Evolutionary conservation across 108 stramenopile species (phyloP).

Genomic region (Skeletonema menzelii): DNA sequence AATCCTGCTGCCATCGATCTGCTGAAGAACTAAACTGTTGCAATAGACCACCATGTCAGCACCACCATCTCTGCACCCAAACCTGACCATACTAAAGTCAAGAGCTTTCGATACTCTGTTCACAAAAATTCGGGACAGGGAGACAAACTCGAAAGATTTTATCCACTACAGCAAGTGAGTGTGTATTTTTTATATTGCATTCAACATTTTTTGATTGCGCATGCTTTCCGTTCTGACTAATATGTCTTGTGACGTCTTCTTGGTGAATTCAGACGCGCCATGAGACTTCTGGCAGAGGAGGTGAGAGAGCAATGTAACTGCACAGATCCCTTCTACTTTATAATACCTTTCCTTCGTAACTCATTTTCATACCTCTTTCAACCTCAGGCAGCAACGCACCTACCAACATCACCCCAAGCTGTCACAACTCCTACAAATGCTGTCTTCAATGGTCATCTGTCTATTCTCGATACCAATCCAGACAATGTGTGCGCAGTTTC

Average conservation of each 20-base stretch:
- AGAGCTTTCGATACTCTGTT: constrained; percentile 54
- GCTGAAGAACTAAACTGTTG: no score
- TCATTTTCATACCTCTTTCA: no score
- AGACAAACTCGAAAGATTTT: constrained; percentile 60
- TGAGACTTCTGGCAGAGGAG: constrained; percentile 91
- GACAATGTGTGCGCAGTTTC: constrained; percentile 79
- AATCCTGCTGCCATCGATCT: no score
- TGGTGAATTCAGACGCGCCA: constrained; percentile 25
- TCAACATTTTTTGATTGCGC: no score
- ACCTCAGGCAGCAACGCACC: constrained; percentile 53
- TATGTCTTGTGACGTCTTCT: not conserved
- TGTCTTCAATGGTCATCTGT: constrained; percentile 48
- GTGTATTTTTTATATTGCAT: not conserved
- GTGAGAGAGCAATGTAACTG: not conserved
- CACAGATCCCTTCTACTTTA: no score
- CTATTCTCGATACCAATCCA: constrained; percentile 29
- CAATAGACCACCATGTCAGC: not conserved
- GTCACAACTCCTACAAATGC: constrained; percentile 82
- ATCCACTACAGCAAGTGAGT: constrained; percentile 64
- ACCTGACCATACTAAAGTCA: constrained; percentile 39
- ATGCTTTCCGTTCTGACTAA: no score
- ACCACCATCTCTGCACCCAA: constrained; percentile 44
- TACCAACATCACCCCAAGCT: constrained; percentile 48
- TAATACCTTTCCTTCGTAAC: no score
- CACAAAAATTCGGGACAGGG: constrained; percentile 57